A percentile compares a stretch with the other conserved stretches of the same genome.
phyloP scores from a whole-genome alignment of 2,329 filamentous ascomycete species.

The Helotiales sp. region DNA sequence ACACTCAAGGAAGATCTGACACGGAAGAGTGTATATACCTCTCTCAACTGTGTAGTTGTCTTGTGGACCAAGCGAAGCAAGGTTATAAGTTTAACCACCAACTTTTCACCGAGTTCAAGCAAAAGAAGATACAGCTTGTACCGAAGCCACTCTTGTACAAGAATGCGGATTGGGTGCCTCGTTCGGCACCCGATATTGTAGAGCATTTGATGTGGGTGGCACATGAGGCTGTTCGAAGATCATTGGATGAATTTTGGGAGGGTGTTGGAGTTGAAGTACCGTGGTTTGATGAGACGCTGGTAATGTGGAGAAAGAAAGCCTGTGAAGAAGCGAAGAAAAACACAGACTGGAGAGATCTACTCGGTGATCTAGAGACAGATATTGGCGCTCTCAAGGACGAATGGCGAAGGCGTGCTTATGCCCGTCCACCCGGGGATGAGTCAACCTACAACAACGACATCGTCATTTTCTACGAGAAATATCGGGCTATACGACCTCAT shows the following conservation, averaged over 20 bases:
- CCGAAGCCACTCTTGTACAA: conserved; percentile 24
- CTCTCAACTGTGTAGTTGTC: conserved; percentile 50
- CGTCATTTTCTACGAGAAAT: conserved; percentile 20
- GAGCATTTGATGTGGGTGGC: conserved; percentile 64
- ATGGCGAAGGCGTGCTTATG: conserved; percentile 13
- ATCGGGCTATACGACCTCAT: conserved; percentile 27
- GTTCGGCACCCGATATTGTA: conserved; percentile 50
- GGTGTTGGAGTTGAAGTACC: conserved; percentile 10
- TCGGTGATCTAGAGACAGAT: conserved; percentile 8
- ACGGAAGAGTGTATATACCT: conserved; percentile 46
- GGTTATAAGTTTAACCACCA: conserved; percentile 48
- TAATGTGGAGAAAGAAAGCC: conserved; percentile 16
- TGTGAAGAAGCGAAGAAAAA: conserved; percentile 4
- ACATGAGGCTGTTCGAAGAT: conserved; percentile 38
- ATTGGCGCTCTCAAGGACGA: conserved; percentile 8
- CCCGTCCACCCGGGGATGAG: conserved; percentile 1
- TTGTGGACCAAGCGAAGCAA: conserved; percentile 61
- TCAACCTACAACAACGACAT: conserved; percentile 3
- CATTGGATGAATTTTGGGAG: conserved; percentile 30
- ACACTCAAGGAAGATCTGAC: conserved; percentile 53
- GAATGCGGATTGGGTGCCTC: conserved; percentile 44
- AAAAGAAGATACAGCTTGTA: neutral
- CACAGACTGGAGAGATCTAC: conserved; percentile 18
- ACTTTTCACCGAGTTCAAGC: conserved; percentile 42
- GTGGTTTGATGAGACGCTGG: conserved; percentile 29